Evolutionary conservation across 2,329 filamentous ascomycete species (phyloP).

Genomic region (Thelonectria rubi): DNA sequence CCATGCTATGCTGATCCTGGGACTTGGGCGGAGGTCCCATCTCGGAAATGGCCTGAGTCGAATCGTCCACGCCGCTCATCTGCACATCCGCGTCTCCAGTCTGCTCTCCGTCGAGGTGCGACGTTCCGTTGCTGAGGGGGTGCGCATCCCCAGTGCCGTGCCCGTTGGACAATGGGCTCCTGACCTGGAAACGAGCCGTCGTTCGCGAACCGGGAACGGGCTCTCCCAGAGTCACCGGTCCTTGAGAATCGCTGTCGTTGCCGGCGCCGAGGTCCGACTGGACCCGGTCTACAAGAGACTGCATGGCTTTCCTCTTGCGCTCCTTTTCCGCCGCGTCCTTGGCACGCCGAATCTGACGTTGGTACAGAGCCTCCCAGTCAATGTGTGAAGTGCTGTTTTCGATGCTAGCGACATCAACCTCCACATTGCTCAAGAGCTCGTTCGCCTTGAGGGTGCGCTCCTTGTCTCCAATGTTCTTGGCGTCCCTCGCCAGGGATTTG

Average conservation of each 20-base stretch:
- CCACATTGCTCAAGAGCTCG: constrained; percentile 90
- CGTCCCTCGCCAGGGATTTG: constrained; percentile 83
- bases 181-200: constrained; percentile 63
- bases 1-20: constrained; percentile 50
- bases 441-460: constrained; percentile 87
- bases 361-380: constrained; percentile 85
- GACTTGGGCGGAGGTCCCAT: constrained; percentile 60
- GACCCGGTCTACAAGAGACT: constrained; percentile 60
- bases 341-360: constrained; percentile 73
- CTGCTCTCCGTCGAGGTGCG: constrained; percentile 58
- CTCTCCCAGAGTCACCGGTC: constrained; percentile 70
- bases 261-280: constrained; percentile 61
- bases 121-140: constrained; percentile 64
- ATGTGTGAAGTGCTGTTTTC: constrained; percentile 72
- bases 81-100: constrained; percentile 63
- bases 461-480: constrained; percentile 81
- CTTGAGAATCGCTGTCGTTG: constrained; percentile 64
- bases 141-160: constrained; percentile 54
- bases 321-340: constrained; percentile 67
- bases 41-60: constrained; percentile 56
- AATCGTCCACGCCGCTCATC: constrained; percentile 66
- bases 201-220: constrained; percentile 65
- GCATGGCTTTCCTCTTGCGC: constrained; percentile 69
- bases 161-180: constrained; percentile 69
- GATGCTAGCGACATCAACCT: constrained; percentile 87